A percentile compares a stretch with the other conserved stretches of the same genome.
Evolutionary conservation across 2,329 filamentous ascomycete genomes (phyloP).

Genomic region (Colletotrichum coccodes): DNA sequence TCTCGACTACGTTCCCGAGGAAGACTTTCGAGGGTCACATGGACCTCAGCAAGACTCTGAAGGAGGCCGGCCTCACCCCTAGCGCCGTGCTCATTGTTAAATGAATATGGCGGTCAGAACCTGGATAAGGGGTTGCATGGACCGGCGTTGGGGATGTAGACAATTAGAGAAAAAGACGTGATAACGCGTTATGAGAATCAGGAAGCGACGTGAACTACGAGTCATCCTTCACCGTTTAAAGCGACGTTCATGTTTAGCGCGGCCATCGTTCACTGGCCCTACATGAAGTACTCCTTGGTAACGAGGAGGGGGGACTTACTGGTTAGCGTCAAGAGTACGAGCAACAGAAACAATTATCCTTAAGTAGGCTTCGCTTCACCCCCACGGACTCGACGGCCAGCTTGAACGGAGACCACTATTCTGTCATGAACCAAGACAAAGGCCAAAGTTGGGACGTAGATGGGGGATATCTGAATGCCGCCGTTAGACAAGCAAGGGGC

Average conservation of each 20-base stretch:
- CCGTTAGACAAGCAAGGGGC: too few species aligned
- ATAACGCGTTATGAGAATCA: background rate
- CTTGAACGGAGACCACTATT: too few species aligned
- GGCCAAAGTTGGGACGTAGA: too few species aligned
- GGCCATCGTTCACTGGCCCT: background rate
- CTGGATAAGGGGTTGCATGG: slow-evolving; percentile 12
- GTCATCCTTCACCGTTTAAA: too few species aligned
- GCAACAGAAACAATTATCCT: too few species aligned
- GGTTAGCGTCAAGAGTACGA: too few species aligned
- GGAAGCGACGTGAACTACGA: background rate
- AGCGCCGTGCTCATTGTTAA: slow-evolving; percentile 88
- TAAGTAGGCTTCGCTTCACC: too few species aligned
- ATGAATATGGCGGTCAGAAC: slow-evolving; percentile 42
- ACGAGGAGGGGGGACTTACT: background rate
- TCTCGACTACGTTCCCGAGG: slow-evolving; percentile 86
- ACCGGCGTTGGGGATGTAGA: slow-evolving; percentile 13
- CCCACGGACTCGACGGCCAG: too few species aligned
- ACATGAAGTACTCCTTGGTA: too few species aligned
- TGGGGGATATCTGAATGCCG: too few species aligned
- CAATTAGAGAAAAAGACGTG: background rate
- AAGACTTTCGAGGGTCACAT: slow-evolving; percentile 77
- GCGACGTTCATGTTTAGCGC: background rate
- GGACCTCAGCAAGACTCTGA: slow-evolving; percentile 90
- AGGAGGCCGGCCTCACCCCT: slow-evolving; percentile 90
- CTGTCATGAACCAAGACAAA: too few species aligned